Conservation (phyloP, 495 filamentous ascomycete species). For the Pyrenopolyporus hunteri region DNA sequence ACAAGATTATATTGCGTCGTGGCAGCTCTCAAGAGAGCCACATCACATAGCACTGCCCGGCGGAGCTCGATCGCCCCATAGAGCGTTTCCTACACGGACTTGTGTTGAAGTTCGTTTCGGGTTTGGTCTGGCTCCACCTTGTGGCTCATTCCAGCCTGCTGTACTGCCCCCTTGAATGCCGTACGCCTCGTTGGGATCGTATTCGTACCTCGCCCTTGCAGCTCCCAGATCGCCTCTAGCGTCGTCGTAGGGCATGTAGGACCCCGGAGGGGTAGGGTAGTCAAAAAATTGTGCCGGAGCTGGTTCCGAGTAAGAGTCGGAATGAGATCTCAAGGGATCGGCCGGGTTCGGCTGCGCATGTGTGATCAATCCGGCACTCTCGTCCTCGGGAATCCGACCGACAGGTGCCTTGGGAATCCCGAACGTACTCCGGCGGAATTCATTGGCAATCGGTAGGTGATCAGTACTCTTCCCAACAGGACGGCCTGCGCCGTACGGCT, state of each 20-base stretch:
- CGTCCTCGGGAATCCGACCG: conserved; percentile 45
- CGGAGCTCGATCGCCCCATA: conserved; percentile 34
- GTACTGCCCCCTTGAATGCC: conserved; percentile 23
- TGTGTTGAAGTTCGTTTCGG: conserved; percentile 34
- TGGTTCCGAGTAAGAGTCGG: conserved; percentile 31
- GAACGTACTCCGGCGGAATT: conserved; percentile 53
- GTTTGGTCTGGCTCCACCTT: conserved; percentile 4
- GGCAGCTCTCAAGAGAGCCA: neutral
- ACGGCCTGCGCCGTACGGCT: conserved; percentile 27
- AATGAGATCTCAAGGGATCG: conserved; percentile 20
- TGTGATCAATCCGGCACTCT: conserved; percentile 53
- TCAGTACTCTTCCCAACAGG: conserved; percentile 42
- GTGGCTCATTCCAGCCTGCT: conserved; percentile 25
- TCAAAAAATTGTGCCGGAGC: conserved; percentile 38
- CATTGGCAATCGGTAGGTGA: conserved; percentile 49
- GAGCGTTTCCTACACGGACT: conserved; percentile 33
- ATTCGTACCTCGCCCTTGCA: conserved; percentile 29
- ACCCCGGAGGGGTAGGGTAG: conserved; percentile 17
- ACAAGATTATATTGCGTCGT: conserved; percentile 1
- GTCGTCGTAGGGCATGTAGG: conserved; percentile 33
- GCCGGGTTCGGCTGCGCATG: conserved; percentile 55
- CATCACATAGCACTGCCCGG: conserved; percentile 15
- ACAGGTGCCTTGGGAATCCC: conserved; percentile 21
- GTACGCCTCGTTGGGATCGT: conserved; percentile 20
- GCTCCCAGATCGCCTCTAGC: conserved; percentile 40